Percentiles rank a stretch among this genome's conserved stretches.
These are phyloP conservation scores for Fraxinus sp. DNA, from an alignment of 305 asterid genomes.

Conservation along the genomic window DNA sequence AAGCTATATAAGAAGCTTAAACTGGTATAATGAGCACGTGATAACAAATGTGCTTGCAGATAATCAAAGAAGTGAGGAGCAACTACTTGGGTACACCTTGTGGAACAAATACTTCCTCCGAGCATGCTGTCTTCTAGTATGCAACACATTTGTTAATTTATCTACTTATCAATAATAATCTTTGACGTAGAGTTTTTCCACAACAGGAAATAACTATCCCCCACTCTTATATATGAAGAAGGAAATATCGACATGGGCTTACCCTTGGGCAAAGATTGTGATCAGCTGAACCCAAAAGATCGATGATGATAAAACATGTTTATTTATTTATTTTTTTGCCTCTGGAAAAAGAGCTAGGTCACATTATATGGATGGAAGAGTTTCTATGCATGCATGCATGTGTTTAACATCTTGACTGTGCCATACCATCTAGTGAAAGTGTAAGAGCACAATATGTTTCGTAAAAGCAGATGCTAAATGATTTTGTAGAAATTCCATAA, in stretches of 20 bases:
- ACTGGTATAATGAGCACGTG: background rate
- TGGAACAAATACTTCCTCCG: background rate
- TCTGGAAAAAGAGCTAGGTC: background rate
- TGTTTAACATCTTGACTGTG: background rate
- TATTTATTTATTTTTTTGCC: no score
- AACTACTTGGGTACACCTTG: background rate
- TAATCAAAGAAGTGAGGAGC: background rate
- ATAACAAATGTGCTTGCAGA: background rate
- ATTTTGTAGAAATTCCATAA: background rate
- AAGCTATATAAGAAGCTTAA: background rate
- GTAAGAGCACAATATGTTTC: background rate
- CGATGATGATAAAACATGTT: background rate
- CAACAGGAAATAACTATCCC: background rate
- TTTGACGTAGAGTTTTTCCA: background rate
- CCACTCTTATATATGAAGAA: background rate
- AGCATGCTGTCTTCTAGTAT: background rate
- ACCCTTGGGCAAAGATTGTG: background rate
- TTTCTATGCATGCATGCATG: background rate
- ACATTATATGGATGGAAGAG: background rate
- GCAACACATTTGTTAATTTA: background rate
- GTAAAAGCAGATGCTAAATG: background rate
- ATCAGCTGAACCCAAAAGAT: background rate
- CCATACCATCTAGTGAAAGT: background rate
- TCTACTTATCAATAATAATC: background rate
- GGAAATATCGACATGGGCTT: background rate